Evolutionary conservation across 2,329 filamentous ascomycete species (phyloP), one percentile per base, ranked within the genome.

Genomic region (Diatrype stigma): DNA sequence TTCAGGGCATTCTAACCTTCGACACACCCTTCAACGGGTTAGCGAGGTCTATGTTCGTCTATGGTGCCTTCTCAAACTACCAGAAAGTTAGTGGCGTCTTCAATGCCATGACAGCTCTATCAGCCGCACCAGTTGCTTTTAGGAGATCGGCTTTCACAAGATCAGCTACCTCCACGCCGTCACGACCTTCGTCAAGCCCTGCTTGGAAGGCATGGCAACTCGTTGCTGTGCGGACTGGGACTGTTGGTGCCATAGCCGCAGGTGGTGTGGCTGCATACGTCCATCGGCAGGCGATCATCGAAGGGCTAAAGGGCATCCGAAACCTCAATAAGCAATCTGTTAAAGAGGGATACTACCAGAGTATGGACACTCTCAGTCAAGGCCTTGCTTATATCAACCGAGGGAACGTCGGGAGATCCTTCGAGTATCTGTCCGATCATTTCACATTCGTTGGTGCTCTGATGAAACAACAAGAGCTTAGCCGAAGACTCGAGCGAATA

Each of bases 391-490:
- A 82, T 56, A 73, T 82, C 63, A 82, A 81, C 62, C 71, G 77
- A 6, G 78, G 79, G 14, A 81, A 78, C 40, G 78, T 82, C 2
- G 84, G 84, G 2, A 79, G 84, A 49, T 89, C 89, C 1, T 87
- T 90, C 58, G 80, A 78, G 17, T 96, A 90, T 85, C 82, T 92
- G 3, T 84, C 86, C 0, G 88, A 87, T 16, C 91, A 96, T 67
- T 81, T 96, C 47, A 89, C 90, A 34, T 96, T 96, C 61, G 87
- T 96, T 1, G 89, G 90, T 0, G 86, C 88, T 44, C 76, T 96
- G 2, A 79, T 90, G 57, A 85, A 87, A 48, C 82, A 84, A 16
- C 83, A 86, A 32, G 88, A 94, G 60, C 72, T 96, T 54, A 81
- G 79, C 50, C 77, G 80, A 42, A 79, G 91, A 16, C 73, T 95